A percentile compares a stretch with the other conserved stretches of the same genome.
phyloP scores from a whole-genome alignment of 306 rosid genomes.

The Acacia confusa region DNA sequence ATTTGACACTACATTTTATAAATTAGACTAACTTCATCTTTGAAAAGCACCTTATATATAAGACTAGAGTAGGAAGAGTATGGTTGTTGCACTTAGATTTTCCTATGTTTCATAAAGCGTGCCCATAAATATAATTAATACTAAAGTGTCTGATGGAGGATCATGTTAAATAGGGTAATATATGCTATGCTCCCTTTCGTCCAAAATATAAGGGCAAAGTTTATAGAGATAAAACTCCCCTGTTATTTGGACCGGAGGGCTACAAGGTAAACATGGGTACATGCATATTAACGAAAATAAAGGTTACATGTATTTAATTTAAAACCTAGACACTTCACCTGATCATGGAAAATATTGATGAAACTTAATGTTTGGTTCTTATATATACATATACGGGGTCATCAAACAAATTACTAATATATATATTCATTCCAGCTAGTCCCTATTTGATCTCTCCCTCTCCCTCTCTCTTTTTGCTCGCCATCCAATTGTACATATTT shows the following conservation, averaged over 20 bases:
- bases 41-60: too few species aligned
- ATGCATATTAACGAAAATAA: background rate
- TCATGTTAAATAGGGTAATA: background rate
- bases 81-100: too few species aligned
- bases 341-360: background rate
- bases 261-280: background rate
- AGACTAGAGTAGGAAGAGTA: too few species aligned
- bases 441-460: background rate
- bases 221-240: background rate
- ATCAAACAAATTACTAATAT: background rate
- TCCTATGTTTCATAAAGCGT: background rate
- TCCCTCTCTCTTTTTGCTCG: background rate
- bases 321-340: background rate
- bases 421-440: background rate
- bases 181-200: background rate
- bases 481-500: background rate
- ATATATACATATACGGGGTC: too few species aligned
- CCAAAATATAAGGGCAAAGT: background rate
- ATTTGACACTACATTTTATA: too few species aligned
- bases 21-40: too few species aligned
- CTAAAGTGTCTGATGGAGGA: background rate
- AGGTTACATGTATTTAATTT: too few species aligned
- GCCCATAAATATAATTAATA: background rate
- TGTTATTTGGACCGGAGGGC: background rate
- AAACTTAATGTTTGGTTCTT: background rate